Conservation (phyloP, 371 early-diverging fungal species). For the Neoconidiobolus thromboides region DNA sequence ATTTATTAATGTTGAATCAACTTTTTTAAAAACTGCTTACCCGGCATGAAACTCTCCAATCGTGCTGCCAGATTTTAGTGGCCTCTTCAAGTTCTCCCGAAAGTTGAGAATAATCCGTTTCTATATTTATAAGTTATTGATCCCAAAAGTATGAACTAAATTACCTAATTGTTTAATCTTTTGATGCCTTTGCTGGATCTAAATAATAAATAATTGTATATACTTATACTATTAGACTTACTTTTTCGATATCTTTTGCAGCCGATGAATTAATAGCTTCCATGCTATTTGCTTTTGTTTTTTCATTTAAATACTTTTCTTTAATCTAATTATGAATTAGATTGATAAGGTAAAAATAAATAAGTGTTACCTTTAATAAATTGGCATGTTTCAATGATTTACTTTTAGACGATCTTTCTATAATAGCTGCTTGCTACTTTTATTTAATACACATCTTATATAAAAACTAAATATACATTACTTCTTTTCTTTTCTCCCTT, state of each 20-base stretch:
- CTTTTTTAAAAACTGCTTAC: not conserved
- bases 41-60: slow-evolving; percentile 8
- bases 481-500: slow-evolving; percentile 47
- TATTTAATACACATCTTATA: not conserved
- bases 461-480: slow-evolving; percentile 6
- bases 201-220: not conserved
- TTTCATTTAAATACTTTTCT: slow-evolving; percentile 24
- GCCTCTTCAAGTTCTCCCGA: slow-evolving; percentile 19
- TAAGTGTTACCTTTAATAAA: slow-evolving; percentile 5
- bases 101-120: slow-evolving; percentile 22
- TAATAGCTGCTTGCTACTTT: slow-evolving; percentile 20
- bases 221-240: not conserved
- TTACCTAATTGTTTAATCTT: slow-evolving; percentile 18
- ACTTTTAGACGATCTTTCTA: slow-evolving; percentile 25
- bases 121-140: slow-evolving; percentile 7
- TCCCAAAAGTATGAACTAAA: not conserved
- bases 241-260: slow-evolving; percentile 10
- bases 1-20: not conserved
- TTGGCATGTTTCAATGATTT: slow-evolving; percentile 11
- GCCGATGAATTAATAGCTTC: slow-evolving; percentile 6
- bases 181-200: slow-evolving; percentile 13
- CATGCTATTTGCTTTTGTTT: slow-evolving; percentile 14
- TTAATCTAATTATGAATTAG: slow-evolving; percentile 9
- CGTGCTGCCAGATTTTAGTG: slow-evolving; percentile 21
- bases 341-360: not conserved